Evolutionary conservation across 2,329 filamentous ascomycete genomes (phyloP).

Genomic region (Fusarium verrucosum): DNA sequence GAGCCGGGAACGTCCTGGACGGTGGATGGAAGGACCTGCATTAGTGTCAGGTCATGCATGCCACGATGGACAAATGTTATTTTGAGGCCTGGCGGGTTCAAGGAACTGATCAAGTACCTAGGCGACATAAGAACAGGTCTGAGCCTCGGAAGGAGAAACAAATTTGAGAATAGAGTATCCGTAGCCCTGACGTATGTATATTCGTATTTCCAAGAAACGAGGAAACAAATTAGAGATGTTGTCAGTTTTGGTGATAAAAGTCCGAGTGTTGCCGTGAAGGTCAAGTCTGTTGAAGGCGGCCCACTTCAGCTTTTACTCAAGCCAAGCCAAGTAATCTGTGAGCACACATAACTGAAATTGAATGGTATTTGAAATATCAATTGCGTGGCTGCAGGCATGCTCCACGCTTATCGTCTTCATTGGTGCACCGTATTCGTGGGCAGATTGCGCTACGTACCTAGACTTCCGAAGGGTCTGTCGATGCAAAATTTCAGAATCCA

Average conservation of each 20-base stretch:
- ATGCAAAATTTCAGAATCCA: conserved; percentile 4
- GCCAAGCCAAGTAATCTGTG: neutral
- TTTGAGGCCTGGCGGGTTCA: conserved; percentile 27
- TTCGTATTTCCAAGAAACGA: neutral
- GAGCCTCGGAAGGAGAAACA: neutral
- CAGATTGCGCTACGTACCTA: neutral
- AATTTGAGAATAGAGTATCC: neutral
- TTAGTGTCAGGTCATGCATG: conserved; percentile 39
- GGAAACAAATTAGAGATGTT: neutral
- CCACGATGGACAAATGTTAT: conserved; percentile 31
- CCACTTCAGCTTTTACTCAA: neutral
- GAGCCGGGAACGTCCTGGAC: conserved; percentile 31
- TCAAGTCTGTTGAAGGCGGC: neutral
- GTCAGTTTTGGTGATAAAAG: neutral
- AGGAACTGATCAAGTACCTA: conserved; percentile 1
- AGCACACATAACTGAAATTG: conserved; percentile 3
- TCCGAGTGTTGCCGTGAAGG: too few relatives aligned
- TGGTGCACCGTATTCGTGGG: neutral
- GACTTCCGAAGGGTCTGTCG: conserved; percentile 9
- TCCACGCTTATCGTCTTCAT: conserved; percentile 1
- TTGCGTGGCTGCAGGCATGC: conserved; percentile 13
- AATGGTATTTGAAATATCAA: conserved; percentile 2
- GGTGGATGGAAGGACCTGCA: conserved; percentile 43
- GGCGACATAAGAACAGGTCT: neutral
- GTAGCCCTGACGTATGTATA: neutral